phyloP scores from a whole-genome alignment of 371 early-diverging fungal genomes.

The Mucor velutinosus region DNA sequence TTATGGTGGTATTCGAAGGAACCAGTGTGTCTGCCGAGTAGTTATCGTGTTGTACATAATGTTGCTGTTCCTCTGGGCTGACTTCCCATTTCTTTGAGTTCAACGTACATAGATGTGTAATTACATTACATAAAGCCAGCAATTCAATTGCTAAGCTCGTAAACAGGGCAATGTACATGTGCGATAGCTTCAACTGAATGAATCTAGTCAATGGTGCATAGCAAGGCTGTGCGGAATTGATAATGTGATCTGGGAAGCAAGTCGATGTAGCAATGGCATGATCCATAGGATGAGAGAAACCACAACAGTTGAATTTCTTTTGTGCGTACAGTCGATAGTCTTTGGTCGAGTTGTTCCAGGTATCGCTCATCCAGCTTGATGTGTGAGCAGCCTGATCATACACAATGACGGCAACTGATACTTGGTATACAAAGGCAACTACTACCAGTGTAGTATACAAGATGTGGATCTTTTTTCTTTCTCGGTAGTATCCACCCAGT shows the following conservation, averaged over 20 bases:
- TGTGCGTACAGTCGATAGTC: constrained; percentile 39
- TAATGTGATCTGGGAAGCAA: constrained; percentile 27
- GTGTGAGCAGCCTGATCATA: constrained; percentile 43
- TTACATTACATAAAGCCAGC: constrained; percentile 37
- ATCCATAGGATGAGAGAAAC: constrained; percentile 34
- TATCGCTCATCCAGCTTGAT: constrained; percentile 30
- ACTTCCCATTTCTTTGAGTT: constrained; percentile 20
- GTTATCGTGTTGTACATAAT: constrained; percentile 9
- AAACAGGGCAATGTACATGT: constrained; percentile 38
- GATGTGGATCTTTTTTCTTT: constrained; percentile 36
- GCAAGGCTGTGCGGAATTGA: constrained; percentile 35
- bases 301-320: constrained; percentile 44
- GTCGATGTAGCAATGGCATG: constrained; percentile 27
- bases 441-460: constrained; percentile 34
- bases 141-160: constrained; percentile 36
- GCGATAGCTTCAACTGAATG: constrained; percentile 25
- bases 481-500: constrained; percentile 32
- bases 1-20: not conserved
- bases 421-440: constrained; percentile 39
- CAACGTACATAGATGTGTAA: constrained; percentile 35
- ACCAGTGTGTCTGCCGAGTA: constrained; percentile 17
- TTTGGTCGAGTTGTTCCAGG: constrained; percentile 32
- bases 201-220: constrained; percentile 27
- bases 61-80: constrained; percentile 11
- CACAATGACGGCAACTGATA: constrained; percentile 36